phyloP scores from a whole-genome alignment of 345 rosid genomes.

The Barbarea vulgaris region DNA sequence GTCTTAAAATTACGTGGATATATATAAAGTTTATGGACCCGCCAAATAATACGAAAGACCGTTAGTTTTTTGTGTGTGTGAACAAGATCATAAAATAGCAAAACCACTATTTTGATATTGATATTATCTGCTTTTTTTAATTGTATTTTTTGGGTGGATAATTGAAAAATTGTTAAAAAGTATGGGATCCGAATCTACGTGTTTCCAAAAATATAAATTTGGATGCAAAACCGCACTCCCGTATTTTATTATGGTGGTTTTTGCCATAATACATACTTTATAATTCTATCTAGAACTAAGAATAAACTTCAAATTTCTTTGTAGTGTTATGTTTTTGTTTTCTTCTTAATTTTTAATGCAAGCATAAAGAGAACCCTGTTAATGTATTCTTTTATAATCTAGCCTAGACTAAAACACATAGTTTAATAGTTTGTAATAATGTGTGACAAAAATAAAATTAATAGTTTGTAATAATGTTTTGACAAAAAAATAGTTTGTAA shows the following conservation, averaged over 20 bases:
- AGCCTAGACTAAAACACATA: no score
- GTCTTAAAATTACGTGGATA: constrained; percentile 15
- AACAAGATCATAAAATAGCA: constrained; percentile 7
- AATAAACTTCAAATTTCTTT: no score
- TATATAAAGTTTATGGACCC: constrained; percentile 15
- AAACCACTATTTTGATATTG: constrained; percentile 17
- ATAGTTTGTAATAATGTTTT: no score
- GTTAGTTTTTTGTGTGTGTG: constrained; percentile 24
- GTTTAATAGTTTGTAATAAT: no score
- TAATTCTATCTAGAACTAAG: no score
- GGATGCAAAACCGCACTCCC: background rate
- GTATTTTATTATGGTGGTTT: background rate
- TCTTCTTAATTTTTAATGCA: no score
- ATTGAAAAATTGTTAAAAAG: background rate
- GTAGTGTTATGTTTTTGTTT: no score
- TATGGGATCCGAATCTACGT: background rate
- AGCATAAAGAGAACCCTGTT: no score
- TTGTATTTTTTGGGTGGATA: constrained; percentile 7
- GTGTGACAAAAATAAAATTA: no score
- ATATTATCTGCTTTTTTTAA: background rate
- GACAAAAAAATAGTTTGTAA: no score
- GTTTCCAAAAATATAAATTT: background rate
- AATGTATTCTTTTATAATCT: no score
- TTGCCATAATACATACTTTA: background rate
- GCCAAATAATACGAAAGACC: background rate